Evolutionary conservation across 2,329 filamentous ascomycete genomes (phyloP).

Genomic region (Neonectria faginata): DNA sequence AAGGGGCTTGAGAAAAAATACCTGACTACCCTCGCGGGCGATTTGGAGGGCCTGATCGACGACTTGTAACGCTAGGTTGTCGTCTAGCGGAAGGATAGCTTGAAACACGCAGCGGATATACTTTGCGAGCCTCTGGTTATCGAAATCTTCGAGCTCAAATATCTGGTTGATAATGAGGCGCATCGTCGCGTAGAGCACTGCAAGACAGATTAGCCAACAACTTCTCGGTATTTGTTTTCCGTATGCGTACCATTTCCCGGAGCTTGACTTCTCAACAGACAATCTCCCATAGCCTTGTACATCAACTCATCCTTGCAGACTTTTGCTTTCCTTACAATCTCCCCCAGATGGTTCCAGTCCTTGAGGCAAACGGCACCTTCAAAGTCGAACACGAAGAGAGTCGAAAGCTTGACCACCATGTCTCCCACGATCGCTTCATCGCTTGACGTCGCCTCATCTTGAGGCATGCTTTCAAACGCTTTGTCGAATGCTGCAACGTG

Average conservation of each 20-base stretch:
- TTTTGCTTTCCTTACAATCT: constrained; percentile 67
- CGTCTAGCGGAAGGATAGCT: constrained; percentile 68
- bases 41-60: constrained; percentile 72
- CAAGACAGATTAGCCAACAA: constrained; percentile 5
- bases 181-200: constrained; percentile 66
- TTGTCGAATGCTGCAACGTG: constrained; percentile 71
- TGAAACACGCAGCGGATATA: constrained; percentile 85
- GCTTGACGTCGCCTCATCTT: constrained; percentile 53
- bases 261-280: constrained; percentile 65
- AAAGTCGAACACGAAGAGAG: constrained; percentile 81
- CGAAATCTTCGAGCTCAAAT: constrained; percentile 67
- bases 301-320: constrained; percentile 58
- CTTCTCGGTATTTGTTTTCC: neutral
- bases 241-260: constrained; percentile 61
- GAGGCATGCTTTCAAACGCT: constrained; percentile 64
- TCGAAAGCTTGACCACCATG: constrained; percentile 70
- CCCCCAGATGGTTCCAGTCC: constrained; percentile 73
- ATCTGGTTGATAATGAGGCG: constrained; percentile 78
- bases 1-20: constrained; percentile 41
- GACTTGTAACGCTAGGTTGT: constrained; percentile 67
- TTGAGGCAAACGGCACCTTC: constrained; percentile 77
- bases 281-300: constrained; percentile 75
- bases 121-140: constrained; percentile 72
- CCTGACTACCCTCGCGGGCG: constrained; percentile 62
- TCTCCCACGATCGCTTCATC: constrained; percentile 62